Evolutionary conservation across 805 yeast species (phyloP), one percentile per base, ranked within the genome.

Genomic region (Candida pseudofarinosa): DNA sequence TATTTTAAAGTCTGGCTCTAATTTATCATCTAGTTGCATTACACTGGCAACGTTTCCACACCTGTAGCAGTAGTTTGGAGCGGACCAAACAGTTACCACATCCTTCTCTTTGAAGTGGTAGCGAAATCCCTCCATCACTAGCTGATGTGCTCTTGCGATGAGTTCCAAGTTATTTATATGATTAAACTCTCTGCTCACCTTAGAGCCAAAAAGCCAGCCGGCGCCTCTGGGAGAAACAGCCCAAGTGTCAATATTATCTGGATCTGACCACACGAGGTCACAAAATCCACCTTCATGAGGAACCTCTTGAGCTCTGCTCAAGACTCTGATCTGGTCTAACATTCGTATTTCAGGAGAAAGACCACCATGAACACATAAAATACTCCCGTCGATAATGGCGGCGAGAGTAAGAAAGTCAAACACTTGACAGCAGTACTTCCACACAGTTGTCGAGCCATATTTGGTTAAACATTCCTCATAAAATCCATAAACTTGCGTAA

Each of bases 221-320:
- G 99, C 99, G 48, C 99, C 99, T 59, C 99, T 78, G 26, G 97
- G 97, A 19, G 95, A 84, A 16, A 93, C 96, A 17, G 96, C 97
- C 99, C 99, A 91, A 10, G 96, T 88, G 54, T 88, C 97, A 35
- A 90, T 96, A 56, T 90, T 90, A 62, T 91, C 98, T 1, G 99
- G 99, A 59, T 91, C 99, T 16, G 95, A 84, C 99, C 99, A 91
- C 33, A 91, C 90, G 55, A 91, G 77, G 64, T 91, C 99, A 60
- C 97, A 93, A 63, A 91, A 91, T 2, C 97, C 98, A 53, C 99
- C 99, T 68, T 91, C 99, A 62, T 93, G 98, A 2, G 99, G 99
- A 38, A 91, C 97, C 66, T 91, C 98, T 65, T 91, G 98, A 3
- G 98, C 98, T 58, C 99, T 77, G 41, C 93, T 85, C 44, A 91